Conservation (phyloP, 83 land plant species). For the Thuja plicata region DNA sequence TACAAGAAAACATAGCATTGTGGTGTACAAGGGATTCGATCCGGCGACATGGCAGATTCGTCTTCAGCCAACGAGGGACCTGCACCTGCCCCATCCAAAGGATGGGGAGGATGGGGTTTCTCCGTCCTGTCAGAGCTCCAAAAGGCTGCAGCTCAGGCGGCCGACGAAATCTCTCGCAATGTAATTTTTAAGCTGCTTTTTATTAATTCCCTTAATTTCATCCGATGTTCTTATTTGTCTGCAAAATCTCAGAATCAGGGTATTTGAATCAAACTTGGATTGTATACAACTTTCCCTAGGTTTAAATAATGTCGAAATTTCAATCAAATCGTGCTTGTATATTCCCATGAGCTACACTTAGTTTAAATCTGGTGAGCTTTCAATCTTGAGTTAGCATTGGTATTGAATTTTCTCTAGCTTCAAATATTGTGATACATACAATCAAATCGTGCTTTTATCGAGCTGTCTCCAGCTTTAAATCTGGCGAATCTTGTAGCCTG, state of each 20-base stretch:
- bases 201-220: not conserved
- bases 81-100: constrained; percentile 18
- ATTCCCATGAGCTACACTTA: not conserved
- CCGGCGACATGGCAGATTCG: constrained; percentile 9
- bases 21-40: not conserved
- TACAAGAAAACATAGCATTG: not conserved
- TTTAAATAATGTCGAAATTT: not conserved
- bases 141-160: constrained; percentile 78
- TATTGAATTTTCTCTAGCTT: not conserved
- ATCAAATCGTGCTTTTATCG: not conserved
- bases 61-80: not conserved
- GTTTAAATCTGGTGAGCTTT: not conserved
- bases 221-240: not conserved
- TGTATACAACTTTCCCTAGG: not conserved
- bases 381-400: not conserved
- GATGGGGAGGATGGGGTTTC: constrained; percentile 89
- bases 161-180: constrained; percentile 88
- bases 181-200: constrained; percentile 18
- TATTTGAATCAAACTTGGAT: not conserved
- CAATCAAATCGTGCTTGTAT: not conserved
- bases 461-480: not conserved
- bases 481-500: not conserved
- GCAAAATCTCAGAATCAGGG: not conserved
- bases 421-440: not conserved
- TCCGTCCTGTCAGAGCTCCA: constrained; percentile 77